Evolutionary conservation across 1,284 basidiomycete species (phyloP).

Genomic region (Puccinia hordei): DNA sequence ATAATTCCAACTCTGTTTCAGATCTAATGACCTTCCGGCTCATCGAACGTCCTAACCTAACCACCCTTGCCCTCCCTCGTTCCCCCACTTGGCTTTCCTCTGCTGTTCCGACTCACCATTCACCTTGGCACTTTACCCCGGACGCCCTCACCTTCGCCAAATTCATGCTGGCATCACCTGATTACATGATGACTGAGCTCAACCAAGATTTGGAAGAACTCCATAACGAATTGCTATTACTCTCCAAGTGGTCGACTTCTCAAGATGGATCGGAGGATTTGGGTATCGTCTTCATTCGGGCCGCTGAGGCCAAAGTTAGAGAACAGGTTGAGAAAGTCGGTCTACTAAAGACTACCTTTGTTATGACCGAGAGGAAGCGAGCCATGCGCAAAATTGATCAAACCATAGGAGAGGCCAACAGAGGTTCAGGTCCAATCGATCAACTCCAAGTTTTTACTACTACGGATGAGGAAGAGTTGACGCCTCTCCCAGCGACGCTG

Average conservation of each 20-base stretch:
- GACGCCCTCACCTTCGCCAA: constrained; percentile 85
- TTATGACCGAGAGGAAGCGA: constrained; percentile 62
- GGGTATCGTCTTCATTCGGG: constrained; percentile 78
- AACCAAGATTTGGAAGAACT: constrained; percentile 75
- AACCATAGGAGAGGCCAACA: constrained; percentile 52
- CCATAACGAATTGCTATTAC: constrained; percentile 68
- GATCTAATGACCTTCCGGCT: constrained; percentile 75
- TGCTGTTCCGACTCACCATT: constrained; percentile 81
- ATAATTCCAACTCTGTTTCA: background rate
- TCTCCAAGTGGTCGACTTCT: constrained; percentile 59
- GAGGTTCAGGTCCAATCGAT: constrained; percentile 51
- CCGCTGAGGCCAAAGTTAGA: constrained; percentile 73
- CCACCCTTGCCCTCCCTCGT: constrained; percentile 89
- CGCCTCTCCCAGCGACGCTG: constrained; percentile 52
- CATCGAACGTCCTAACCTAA: constrained; percentile 88
- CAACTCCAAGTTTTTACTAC: constrained; percentile 49
- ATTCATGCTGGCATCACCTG: constrained; percentile 93
- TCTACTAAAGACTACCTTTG: constrained; percentile 68
- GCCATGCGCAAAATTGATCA: constrained; percentile 68
- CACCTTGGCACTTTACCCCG: constrained; percentile 92
- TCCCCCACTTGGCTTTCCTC: constrained; percentile 91
- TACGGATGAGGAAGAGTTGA: constrained; percentile 55
- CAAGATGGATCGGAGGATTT: constrained; percentile 57
- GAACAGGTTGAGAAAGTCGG: constrained; percentile 75
- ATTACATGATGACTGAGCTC: constrained; percentile 75